These are phyloP conservation scores for Myochromella boudieri DNA, from an alignment of 768 basidiomycete species.

Conservation along the genomic window DNA sequence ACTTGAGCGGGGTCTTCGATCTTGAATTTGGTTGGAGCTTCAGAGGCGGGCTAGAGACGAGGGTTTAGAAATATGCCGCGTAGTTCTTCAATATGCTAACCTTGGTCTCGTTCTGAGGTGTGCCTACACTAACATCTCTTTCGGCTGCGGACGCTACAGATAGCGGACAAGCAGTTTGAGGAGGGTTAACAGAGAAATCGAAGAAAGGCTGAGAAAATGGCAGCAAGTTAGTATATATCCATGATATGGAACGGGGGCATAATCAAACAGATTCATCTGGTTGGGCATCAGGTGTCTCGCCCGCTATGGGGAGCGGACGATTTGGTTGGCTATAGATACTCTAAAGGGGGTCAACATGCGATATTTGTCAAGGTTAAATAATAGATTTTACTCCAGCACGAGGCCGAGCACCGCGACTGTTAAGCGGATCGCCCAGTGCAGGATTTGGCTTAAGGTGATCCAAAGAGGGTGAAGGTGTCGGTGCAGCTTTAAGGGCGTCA, in stretches of 20 bases:
- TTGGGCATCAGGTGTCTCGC: constrained; percentile 2
- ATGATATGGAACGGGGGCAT: too few species aligned
- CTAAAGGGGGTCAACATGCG: too few species aligned
- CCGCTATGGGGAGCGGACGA: constrained; percentile 22
- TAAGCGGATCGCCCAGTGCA: background rate
- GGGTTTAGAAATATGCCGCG: too few species aligned
- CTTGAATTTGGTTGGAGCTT: background rate
- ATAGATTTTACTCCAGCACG: constrained; percentile 18
- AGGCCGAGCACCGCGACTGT: constrained; percentile 3
- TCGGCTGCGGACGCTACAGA: too few species aligned
- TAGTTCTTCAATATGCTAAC: too few species aligned
- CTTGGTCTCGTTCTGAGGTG: too few species aligned
- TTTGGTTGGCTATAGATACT: constrained; percentile 30
- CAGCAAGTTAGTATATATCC: background rate
- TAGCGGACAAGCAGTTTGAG: too few species aligned
- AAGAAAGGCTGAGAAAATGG: background rate
- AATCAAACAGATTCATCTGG: background rate
- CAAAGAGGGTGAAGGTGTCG: constrained; percentile 1
- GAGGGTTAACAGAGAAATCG: background rate
- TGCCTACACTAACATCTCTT: too few species aligned
- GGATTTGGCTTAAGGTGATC: background rate
- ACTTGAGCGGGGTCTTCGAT: constrained; percentile 4
- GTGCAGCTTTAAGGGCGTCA: background rate
- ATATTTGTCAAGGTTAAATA: too few species aligned
- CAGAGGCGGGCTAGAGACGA: background rate